Base-by-base conservation (phyloP, 202 grass and related monocot species). In the Elaeis oleifera region DNA sequence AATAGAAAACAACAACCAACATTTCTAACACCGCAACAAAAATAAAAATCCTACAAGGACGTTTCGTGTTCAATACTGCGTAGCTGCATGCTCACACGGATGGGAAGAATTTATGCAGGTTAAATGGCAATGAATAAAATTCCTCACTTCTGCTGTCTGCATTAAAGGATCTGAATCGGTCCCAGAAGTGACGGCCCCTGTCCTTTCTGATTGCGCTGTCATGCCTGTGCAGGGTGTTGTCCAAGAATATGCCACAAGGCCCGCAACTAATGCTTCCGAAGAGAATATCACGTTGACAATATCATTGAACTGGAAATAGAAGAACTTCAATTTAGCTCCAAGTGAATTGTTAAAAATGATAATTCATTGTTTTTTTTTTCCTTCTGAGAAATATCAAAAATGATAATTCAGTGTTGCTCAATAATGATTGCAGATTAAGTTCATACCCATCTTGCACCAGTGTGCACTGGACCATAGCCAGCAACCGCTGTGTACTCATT, bases 21-120 rank as follows among this genome's bases (percentile, higher is more conserved):
- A 9, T 44, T 24, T 14, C 1, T 44, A 44, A 44, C 36, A 44
- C 14, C 3, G 36, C 8, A 9, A 5, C 2, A 0, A 13, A 13
- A 11, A 24, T 2, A 24, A 36, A 7, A 36, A 44, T 14, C 28
- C 28, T 31, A 31, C 28, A 6, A 31, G 28, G 28, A 13, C 36
- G 13, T 8, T 2, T 3, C 2, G 36, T 44, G 1, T 13, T 44
- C 36, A 2, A 44, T 13, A 2, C 36, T 44, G 9, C 36, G 5
- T 44, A 44, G 8, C 36, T 11, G 6, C 23, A 19, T 23, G 9
- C 25, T 65, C 63, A 65, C 22, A 51, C 19, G 4, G 65, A 6
- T 23, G 65, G 51, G 18, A 68, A 68, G 65, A 68, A 68, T 4
- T 53, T 68, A 15, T 23, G 15, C 11, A 68, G 65, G 3, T 68